These are phyloP conservation scores for Didymella arachidicola DNA, from an alignment of 2,329 filamentous ascomycete species.

Conservation along the genomic window DNA sequence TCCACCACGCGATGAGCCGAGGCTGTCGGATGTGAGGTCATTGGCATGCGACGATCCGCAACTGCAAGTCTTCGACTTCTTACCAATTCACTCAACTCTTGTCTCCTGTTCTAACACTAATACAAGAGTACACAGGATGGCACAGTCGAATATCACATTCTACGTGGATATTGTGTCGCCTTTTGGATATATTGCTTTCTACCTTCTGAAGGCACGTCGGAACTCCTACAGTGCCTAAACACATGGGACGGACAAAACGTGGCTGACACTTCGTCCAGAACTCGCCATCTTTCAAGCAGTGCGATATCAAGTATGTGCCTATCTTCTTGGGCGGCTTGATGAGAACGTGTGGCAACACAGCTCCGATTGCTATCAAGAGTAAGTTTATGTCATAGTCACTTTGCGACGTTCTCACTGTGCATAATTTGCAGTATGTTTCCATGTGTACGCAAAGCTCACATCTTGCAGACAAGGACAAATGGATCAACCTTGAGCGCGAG, in stretches of 20 bases:
- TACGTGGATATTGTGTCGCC: conserved; percentile 68
- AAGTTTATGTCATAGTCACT: conserved; percentile 17
- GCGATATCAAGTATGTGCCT: conserved; percentile 64
- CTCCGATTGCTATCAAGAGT: conserved; percentile 66
- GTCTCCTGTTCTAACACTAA: neutral
- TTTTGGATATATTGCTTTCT: conserved; percentile 68
- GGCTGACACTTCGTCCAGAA: conserved; percentile 51
- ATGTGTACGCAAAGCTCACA: conserved; percentile 13
- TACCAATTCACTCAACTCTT: neutral
- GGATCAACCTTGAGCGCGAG: conserved; percentile 61
- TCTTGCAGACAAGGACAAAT: conserved; percentile 64
- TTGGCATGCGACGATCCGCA: neutral
- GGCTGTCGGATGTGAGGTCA: conserved; percentile 17
- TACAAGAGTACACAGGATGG: conserved; percentile 45
- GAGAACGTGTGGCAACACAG: conserved; percentile 61
- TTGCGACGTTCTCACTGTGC: too few species aligned
- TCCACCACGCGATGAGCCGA: conserved; percentile 8
- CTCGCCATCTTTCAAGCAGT: conserved; percentile 62
- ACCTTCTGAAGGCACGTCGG: conserved; percentile 59
- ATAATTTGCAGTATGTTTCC: neutral
- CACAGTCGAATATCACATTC: conserved; percentile 61
- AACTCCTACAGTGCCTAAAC: neutral
- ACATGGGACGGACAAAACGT: neutral
- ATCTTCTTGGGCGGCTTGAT: conserved; percentile 68
- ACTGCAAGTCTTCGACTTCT: neutral